Evolutionary conservation across 352 stramenopile genomes (phyloP).

Genomic region (Peronospora belbahrii): DNA sequence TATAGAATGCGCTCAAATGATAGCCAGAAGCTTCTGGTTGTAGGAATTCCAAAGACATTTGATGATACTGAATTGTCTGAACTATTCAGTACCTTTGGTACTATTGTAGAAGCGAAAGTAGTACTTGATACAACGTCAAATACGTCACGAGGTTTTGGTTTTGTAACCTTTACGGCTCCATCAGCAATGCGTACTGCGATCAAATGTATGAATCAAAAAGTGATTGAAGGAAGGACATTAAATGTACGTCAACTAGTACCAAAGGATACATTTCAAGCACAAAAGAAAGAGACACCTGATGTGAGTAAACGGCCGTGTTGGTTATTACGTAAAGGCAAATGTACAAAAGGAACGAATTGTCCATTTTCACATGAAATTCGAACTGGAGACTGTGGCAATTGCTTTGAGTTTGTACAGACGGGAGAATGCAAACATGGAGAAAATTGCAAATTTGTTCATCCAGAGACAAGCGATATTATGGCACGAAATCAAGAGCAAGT

Average conservation of each 20-base stretch:
- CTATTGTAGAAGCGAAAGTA: slow-evolving; percentile 66
- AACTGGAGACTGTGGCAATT: slow-evolving; percentile 64
- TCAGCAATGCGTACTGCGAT: slow-evolving; percentile 68
- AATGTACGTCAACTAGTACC: slow-evolving; percentile 67
- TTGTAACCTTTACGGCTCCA: slow-evolving; percentile 70
- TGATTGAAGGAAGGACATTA: slow-evolving; percentile 57
- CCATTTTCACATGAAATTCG: slow-evolving; percentile 72
- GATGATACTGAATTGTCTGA: slow-evolving; percentile 59
- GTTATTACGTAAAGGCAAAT: slow-evolving; percentile 73
- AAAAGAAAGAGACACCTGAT: slow-evolving; percentile 35
- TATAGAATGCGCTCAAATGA: slow-evolving; percentile 57
- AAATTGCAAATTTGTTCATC: slow-evolving; percentile 66
- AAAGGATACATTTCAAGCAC: slow-evolving; percentile 58
- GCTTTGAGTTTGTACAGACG: slow-evolving; percentile 75
- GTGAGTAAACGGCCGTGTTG: slow-evolving; percentile 49
- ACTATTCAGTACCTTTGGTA: slow-evolving; percentile 68
- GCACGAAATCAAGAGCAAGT: slow-evolving; percentile 9
- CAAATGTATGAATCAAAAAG: slow-evolving; percentile 69
- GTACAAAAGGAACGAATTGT: slow-evolving; percentile 57
- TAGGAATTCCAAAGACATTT: slow-evolving; percentile 67
- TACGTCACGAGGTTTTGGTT: slow-evolving; percentile 69
- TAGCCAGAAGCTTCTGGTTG: slow-evolving; percentile 81
- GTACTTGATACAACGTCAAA: slow-evolving; percentile 53
- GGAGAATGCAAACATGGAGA: slow-evolving; percentile 60
- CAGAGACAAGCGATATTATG: slow-evolving; percentile 7